Percentiles rank a stretch among this genome's conserved stretches.
phyloP scores from a whole-genome alignment of 108 stramenopile genomes.

The Fragilaria radians region DNA sequence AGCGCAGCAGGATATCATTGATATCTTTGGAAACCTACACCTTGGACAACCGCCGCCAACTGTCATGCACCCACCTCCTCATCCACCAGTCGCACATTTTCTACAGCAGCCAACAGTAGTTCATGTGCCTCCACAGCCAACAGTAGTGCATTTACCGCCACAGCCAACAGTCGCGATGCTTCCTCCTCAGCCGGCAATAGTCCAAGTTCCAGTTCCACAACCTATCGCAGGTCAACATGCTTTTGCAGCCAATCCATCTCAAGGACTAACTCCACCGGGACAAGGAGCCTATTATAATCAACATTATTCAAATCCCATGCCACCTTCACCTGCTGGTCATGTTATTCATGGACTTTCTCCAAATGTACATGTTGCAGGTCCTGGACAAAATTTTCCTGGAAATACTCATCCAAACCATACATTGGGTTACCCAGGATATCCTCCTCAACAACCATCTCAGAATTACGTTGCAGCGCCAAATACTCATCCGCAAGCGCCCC shows the following conservation, averaged over 20 bases:
- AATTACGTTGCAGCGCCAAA: slow-evolving; percentile 4
- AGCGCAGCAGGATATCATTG: slow-evolving; percentile 2
- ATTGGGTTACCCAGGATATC: neutral
- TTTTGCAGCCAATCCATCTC: neutral
- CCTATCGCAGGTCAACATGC: neutral
- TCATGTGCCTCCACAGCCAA: neutral
- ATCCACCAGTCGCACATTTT: neutral
- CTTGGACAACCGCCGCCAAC: neutral
- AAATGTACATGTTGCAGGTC: neutral
- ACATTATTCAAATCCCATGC: neutral
- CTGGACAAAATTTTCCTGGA: neutral
- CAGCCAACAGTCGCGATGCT: slow-evolving; percentile 6
- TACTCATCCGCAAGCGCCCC: slow-evolving; percentile 7
- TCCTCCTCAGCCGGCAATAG: slow-evolving; percentile 1
- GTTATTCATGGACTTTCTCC: neutral
- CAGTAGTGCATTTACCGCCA: neutral
- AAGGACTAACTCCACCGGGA: neutral
- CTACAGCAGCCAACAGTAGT: neutral
- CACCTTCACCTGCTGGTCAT: neutral
- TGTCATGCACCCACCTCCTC: neutral
- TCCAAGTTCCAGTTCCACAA: too few species aligned
- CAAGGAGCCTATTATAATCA: neutral
- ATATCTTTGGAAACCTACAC: neutral
- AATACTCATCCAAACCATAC: neutral
- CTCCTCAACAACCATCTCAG: slow-evolving; percentile 7